These are phyloP conservation scores for Pyrenophora teres DNA, from an alignment of 2,329 filamentous ascomycete genomes.

Conservation along the genomic window DNA sequence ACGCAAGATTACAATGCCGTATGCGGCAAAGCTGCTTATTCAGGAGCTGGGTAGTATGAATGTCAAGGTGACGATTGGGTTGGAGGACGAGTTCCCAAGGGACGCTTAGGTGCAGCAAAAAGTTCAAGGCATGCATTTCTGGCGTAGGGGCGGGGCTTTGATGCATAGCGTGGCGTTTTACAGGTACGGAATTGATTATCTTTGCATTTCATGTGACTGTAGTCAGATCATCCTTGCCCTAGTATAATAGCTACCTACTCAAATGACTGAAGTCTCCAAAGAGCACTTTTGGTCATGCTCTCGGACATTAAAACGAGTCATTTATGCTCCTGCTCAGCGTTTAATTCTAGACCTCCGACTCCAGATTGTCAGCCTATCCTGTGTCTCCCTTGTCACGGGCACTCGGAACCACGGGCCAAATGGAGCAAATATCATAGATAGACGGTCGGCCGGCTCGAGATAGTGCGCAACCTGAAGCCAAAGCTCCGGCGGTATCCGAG, in stretches of 20 bases:
- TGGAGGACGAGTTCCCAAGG: conserved; percentile 88
- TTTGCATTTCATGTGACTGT: too few species aligned
- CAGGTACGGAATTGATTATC: too few species aligned
- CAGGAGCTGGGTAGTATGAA: conserved; percentile 99
- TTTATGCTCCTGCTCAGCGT: not conserved
- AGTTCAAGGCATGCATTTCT: not conserved
- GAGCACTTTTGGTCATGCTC: too few species aligned
- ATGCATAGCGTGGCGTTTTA: conserved; percentile 27
- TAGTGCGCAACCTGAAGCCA: conserved; percentile 47
- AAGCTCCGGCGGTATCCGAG: conserved; percentile 48
- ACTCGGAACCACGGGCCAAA: conserved; percentile 27
- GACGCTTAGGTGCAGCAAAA: conserved; percentile 3
- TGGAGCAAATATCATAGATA: conserved; percentile 44
- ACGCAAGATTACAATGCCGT: conserved; percentile 93
- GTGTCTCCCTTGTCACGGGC: conserved; percentile 18
- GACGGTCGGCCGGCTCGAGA: conserved; percentile 44
- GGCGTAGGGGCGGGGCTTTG: conserved; percentile 4
- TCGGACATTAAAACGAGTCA: not conserved
- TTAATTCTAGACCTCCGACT: conserved; percentile 17
- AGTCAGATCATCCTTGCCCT: too few species aligned
- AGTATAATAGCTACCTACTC: too few species aligned
- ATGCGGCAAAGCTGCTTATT: conserved; percentile 92
- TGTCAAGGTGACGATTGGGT: conserved; percentile 85
- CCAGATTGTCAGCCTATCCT: conserved; percentile 20
- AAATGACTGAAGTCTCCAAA: too few species aligned